Percentiles rank a stretch among this genome's conserved stretches.
Conservation (phyloP, 306 rosid genomes). For the Datisca glomerata region DNA sequence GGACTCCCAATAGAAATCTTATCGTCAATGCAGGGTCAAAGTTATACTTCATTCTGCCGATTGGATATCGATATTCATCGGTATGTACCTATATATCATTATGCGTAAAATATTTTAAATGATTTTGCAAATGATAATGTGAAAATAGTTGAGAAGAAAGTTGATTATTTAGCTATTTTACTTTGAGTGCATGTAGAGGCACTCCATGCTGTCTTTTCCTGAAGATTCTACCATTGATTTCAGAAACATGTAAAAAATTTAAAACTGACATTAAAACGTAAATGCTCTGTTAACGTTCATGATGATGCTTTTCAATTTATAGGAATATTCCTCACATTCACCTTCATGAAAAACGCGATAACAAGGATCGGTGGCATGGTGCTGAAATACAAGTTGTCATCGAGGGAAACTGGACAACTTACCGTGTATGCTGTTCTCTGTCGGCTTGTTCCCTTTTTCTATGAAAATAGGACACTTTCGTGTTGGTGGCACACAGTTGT, state of each 20-base stretch:
- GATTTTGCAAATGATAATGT: no score
- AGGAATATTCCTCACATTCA: conserved; percentile 94
- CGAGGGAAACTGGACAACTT: conserved; percentile 97
- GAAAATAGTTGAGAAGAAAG: no score
- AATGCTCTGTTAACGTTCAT: background rate
- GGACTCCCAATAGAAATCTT: conserved; percentile 91
- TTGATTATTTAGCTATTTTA: no score
- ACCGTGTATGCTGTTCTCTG: conserved; percentile 46
- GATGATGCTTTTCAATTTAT: conserved; percentile 16
- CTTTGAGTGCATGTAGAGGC: no score
- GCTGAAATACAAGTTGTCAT: conserved; percentile 98
- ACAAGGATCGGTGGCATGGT: conserved; percentile 65
- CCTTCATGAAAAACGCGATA: conserved; percentile 68
- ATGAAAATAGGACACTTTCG: background rate
- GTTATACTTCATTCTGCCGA: conserved; percentile 65
- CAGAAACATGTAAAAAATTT: no score
- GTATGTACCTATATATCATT: no score
- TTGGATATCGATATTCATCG: conserved; percentile 90
- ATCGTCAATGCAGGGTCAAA: conserved; percentile 80
- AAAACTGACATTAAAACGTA: background rate
- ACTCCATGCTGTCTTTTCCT: no score
- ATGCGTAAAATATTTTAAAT: no score
- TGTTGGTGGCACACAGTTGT: no score
- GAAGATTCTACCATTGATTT: background rate
- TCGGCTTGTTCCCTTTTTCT: background rate